phyloP scores from a whole-genome alignment of 2,329 filamentous ascomycete genomes.

The Aspergillus pseudonomiae region DNA sequence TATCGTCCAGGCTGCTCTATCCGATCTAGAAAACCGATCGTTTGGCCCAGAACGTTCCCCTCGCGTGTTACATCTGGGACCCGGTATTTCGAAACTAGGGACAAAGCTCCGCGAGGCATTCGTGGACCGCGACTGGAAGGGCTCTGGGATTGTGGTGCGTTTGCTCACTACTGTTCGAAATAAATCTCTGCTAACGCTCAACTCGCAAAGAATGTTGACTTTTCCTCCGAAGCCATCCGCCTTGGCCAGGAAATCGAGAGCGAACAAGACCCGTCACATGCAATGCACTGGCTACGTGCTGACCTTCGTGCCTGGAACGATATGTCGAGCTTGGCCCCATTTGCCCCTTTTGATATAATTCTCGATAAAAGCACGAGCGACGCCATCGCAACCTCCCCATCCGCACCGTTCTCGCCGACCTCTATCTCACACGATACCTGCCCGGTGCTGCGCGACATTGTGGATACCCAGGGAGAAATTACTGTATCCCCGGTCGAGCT shows the following conservation, averaged over 20 bases:
- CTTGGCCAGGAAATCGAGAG: slow-evolving; percentile 31
- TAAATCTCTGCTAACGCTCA: background rate
- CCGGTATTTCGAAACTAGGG: slow-evolving; percentile 38
- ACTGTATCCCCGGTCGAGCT: slow-evolving; percentile 38
- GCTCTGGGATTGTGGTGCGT: slow-evolving; percentile 37
- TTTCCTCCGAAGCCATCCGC: slow-evolving; percentile 42
- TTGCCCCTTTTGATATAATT: slow-evolving; percentile 37
- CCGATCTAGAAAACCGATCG: slow-evolving; percentile 26
- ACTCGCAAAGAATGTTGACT: slow-evolving; percentile 39
- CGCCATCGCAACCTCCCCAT: slow-evolving; percentile 36
- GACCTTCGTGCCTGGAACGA: slow-evolving; percentile 38
- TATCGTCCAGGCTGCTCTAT: slow-evolving; percentile 31
- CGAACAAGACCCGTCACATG: slow-evolving; percentile 18
- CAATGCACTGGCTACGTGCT: slow-evolving; percentile 37
- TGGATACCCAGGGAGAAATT: slow-evolving; percentile 14
- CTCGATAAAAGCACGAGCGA: slow-evolving; percentile 44
- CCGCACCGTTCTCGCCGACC: slow-evolving; percentile 16
- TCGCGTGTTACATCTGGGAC: slow-evolving; percentile 37
- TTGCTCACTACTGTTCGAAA: background rate
- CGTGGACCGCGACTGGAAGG: slow-evolving; percentile 28
- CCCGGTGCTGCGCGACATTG: slow-evolving; percentile 23
- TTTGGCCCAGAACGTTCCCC: slow-evolving; percentile 15
- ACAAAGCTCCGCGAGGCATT: slow-evolving; percentile 34
- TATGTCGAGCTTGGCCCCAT: slow-evolving; percentile 25
- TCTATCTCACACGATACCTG: slow-evolving; percentile 21